Evolutionary conservation across 345 rosid species (phyloP).

Genomic region (Eucalyptus tenuipes): DNA sequence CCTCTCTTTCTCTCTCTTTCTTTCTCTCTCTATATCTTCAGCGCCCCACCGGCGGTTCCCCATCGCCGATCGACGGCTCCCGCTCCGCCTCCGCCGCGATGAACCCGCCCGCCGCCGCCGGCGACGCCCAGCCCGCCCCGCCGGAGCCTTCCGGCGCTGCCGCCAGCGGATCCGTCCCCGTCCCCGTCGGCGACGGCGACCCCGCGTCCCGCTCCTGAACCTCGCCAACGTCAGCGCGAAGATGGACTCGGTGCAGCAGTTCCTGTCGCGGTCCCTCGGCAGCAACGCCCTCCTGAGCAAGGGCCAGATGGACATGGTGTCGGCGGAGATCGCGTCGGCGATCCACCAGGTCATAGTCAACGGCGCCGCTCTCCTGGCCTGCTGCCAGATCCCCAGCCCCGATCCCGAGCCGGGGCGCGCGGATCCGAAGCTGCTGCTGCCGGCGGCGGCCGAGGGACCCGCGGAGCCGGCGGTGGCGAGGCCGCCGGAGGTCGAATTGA

Average conservation of each 20-base stretch:
- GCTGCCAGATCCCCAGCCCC: background rate
- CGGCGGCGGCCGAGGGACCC: background rate
- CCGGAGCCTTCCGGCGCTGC: background rate
- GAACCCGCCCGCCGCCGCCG: background rate
- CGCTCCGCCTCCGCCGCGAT: background rate
- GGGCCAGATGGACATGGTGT: slow-evolving; percentile 1
- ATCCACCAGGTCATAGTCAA: slow-evolving; percentile 9
- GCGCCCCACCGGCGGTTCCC: background rate
- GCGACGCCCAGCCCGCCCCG: background rate
- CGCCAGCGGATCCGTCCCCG: background rate
- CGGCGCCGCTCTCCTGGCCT: slow-evolving; percentile 8
- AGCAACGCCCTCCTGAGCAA: background rate
- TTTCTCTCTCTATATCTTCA: background rate
- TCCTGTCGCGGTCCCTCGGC: background rate
- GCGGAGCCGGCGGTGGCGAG: background rate
- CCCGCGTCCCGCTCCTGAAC: slow-evolving; percentile 3
- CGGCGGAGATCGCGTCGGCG: slow-evolving; percentile 4
- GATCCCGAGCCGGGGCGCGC: background rate
- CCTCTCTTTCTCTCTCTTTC: background rate
- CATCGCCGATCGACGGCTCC: background rate
- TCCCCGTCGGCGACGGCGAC: background rate
- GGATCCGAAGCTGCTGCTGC: background rate
- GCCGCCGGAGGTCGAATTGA: background rate
- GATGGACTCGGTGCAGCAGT: slow-evolving; percentile 9
- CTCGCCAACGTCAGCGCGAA: background rate